Percentiles rank a stretch among this genome's conserved stretches.
phyloP scores from a whole-genome alignment of 2,329 filamentous ascomycete genomes.

The Tolypocladium capitatum region DNA sequence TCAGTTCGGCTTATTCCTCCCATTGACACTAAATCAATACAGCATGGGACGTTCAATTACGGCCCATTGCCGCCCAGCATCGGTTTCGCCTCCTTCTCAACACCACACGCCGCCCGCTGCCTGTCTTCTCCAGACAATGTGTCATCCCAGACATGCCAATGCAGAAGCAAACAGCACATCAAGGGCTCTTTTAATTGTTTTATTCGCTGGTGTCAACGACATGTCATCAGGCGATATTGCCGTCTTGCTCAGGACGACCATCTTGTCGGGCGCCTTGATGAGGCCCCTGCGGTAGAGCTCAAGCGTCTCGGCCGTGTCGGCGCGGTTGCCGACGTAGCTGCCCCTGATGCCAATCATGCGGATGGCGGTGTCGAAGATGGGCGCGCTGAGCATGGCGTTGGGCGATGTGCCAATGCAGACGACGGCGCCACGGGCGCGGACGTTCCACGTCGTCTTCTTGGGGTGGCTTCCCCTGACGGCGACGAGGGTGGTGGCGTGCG shows the following conservation, averaged over 20 bases:
- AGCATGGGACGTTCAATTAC: neutral
- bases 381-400: constrained; percentile 64
- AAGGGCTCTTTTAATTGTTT: constrained; percentile 7
- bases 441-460: constrained; percentile 88
- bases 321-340: constrained; percentile 84
- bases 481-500: constrained; percentile 75
- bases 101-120: neutral
- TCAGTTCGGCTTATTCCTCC: too few relatives aligned
- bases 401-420: constrained; percentile 84
- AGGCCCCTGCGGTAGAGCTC: constrained; percentile 78
- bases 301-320: constrained; percentile 76
- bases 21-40: neutral
- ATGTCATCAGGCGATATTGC: constrained; percentile 64
- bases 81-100: too few relatives aligned
- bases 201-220: constrained; percentile 61
- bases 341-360: constrained; percentile 88
- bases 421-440: constrained; percentile 69
- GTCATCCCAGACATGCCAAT: neutral
- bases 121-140: too few relatives aligned
- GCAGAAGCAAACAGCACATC: neutral
- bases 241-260: constrained; percentile 63
- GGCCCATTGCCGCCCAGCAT: neutral
- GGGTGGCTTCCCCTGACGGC: constrained; percentile 88
- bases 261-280: constrained; percentile 81
- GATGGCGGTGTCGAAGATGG: constrained; percentile 80